Conservation (phyloP, 1,284 basidiomycete genomes). For the Vanrija pseudolonga region DNA sequence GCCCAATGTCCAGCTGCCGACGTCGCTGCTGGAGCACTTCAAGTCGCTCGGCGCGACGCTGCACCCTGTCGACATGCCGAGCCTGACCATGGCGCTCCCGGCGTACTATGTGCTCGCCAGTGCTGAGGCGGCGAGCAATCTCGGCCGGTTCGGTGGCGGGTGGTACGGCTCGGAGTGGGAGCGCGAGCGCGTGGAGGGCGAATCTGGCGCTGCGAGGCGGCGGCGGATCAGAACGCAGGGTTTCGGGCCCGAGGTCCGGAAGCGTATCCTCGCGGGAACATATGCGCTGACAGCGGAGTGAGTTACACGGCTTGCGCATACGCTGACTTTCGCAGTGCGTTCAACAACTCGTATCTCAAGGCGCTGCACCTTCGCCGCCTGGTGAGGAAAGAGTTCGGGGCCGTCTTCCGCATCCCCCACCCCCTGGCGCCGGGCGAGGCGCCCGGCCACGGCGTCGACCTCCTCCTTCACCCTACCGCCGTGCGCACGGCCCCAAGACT, state of each 20-base stretch:
- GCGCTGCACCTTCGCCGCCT: constrained; percentile 73
- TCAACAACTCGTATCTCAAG: constrained; percentile 94
- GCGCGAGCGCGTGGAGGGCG: constrained; percentile 52
- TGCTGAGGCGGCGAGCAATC: constrained; percentile 90
- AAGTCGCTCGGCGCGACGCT: constrained; percentile 64
- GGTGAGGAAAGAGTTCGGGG: constrained; percentile 70
- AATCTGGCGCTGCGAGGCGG: constrained; percentile 55
- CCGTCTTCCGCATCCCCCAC: constrained; percentile 59
- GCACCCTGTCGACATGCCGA: constrained; percentile 71
- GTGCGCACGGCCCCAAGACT: constrained; percentile 67
- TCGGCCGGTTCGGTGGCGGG: constrained; percentile 86
- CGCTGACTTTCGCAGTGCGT: constrained; percentile 61
- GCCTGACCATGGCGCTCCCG: constrained; percentile 73
- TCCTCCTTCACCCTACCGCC: constrained; percentile 78
- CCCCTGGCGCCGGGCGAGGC: constrained; percentile 16
- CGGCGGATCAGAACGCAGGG: constrained; percentile 60
- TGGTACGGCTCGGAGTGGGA: constrained; percentile 54
- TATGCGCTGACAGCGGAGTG: constrained; percentile 89
- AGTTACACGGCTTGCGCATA: constrained; percentile 33
- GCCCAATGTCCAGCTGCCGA: constrained; percentile 30
- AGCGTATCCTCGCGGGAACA: constrained; percentile 85
- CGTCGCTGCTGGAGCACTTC: constrained; percentile 53
- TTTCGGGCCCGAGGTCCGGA: constrained; percentile 82
- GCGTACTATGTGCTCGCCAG: constrained; percentile 94
- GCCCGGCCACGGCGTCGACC: constrained; percentile 59